phyloP scores from a whole-genome alignment of 495 filamentous ascomycete genomes.

The Oidiodendron maius region DNA sequence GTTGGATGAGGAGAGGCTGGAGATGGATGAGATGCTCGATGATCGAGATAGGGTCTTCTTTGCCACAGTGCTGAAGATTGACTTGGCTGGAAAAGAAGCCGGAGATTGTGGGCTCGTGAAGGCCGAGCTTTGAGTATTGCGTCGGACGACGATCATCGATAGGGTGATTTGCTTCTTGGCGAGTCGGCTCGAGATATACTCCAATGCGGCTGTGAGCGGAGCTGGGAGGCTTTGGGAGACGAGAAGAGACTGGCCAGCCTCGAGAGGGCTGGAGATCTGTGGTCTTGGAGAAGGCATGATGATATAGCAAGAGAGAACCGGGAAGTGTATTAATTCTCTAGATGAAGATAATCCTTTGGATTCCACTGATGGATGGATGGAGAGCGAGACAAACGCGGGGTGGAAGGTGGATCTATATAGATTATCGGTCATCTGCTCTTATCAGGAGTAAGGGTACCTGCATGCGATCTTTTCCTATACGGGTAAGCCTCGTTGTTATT shows the following conservation, averaged over 20 bases:
- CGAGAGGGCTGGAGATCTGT: slow-evolving; percentile 48
- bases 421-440: not conserved
- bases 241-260: slow-evolving; percentile 43
- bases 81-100: slow-evolving; percentile 11
- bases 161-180: slow-evolving; percentile 39
- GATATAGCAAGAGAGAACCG: not conserved
- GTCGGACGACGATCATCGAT: slow-evolving; percentile 42
- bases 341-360: no score
- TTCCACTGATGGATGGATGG: not conserved
- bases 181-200: slow-evolving; percentile 45
- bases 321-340: no score
- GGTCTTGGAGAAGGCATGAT: slow-evolving; percentile 34
- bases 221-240: slow-evolving; percentile 40
- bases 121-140: slow-evolving; percentile 40
- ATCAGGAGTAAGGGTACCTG: no score
- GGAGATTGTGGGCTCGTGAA: slow-evolving; percentile 16
- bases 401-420: not conserved
- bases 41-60: slow-evolving; percentile 5
- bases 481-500: no score
- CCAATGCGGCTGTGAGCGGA: slow-evolving; percentile 35
- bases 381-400: not conserved
- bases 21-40: slow-evolving; percentile 7
- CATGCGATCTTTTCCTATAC: no score
- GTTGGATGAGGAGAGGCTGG: slow-evolving; percentile 4
- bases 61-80: slow-evolving; percentile 11